A percentile compares a stretch with the other conserved stretches of the same genome.
Conservation (phyloP, 2,329 filamentous ascomycete genomes). For the Allantophomopsis cytisporea region DNA sequence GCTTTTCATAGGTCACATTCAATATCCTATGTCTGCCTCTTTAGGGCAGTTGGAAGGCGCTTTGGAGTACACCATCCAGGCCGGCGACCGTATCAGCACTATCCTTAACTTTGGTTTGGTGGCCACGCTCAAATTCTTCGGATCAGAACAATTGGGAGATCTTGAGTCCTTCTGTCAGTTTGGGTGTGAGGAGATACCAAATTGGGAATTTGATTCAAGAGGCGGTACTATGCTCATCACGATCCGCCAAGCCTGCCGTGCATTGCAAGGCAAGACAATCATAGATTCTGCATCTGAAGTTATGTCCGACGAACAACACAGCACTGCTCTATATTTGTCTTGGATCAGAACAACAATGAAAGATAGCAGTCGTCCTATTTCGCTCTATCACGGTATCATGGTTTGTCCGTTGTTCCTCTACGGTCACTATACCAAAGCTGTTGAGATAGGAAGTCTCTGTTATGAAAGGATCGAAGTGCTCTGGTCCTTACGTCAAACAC, state of each 20-base stretch:
- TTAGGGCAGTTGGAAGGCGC: conserved; percentile 49
- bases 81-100: conserved; percentile 58
- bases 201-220: conserved; percentile 58
- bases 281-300: conserved; percentile 31
- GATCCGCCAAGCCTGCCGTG: conserved; percentile 51
- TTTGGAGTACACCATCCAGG: conserved; percentile 49
- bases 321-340: conserved; percentile 40
- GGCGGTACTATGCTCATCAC: conserved; percentile 58
- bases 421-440: conserved; percentile 45
- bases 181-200: conserved; percentile 58
- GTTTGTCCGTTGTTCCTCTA: conserved; percentile 49
- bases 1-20: conserved; percentile 57
- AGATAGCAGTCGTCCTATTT: conserved; percentile 46
- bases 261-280: conserved; percentile 62
- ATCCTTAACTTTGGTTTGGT: conserved; percentile 59
- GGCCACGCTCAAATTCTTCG: conserved; percentile 54
- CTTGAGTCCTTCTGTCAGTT: conserved; percentile 59
- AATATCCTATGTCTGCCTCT: conserved; percentile 43
- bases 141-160: conserved; percentile 54
- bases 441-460: conserved; percentile 39
- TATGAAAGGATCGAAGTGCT: conserved; percentile 32
- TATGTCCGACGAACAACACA: conserved; percentile 56
- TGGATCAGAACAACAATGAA: conserved; percentile 38
- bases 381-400: conserved; percentile 57
- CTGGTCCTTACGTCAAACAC: conserved; percentile 46